Conservation (phyloP, 163 green algal genomes). For the Coccomyxa subellipsoidea region DNA sequence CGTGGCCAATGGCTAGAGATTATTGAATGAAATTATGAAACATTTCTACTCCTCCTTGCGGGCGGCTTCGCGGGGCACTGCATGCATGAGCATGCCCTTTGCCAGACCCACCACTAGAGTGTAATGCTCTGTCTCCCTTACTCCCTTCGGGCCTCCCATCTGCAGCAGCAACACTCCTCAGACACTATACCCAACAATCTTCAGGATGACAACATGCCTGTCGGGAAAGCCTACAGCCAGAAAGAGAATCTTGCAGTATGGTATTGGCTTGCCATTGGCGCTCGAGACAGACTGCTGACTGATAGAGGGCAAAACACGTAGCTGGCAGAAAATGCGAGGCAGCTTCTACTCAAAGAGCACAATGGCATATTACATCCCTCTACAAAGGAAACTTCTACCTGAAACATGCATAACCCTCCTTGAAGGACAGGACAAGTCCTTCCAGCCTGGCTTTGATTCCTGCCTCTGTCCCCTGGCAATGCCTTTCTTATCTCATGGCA, state of each 20-base stretch:
- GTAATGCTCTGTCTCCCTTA: conserved; percentile 3
- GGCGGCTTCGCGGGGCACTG: neutral
- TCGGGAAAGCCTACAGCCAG: neutral
- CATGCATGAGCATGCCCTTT: conserved; percentile 21
- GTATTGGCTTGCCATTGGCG: too few relatives aligned
- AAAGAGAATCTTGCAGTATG: neutral
- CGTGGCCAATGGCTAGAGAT: neutral
- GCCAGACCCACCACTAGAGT: conserved; percentile 4
- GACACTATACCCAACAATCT: neutral
- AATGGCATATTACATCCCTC: too few relatives aligned
- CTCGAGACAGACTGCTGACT: too few relatives aligned
- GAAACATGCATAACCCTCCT: neutral
- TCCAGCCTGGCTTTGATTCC: too few relatives aligned
- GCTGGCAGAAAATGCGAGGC: too few relatives aligned
- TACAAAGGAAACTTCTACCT: neutral
- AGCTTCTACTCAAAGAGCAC: too few relatives aligned
- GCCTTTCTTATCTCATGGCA: too few relatives aligned
- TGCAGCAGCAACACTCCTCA: neutral
- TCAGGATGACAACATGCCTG: neutral
- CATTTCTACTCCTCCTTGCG: neutral
- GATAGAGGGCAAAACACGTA: too few relatives aligned
- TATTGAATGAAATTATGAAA: neutral
- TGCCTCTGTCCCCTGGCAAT: too few relatives aligned
- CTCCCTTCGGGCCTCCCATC: conserved; percentile 23
- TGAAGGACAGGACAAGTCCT: neutral